A percentile compares a stretch with the other conserved stretches of the same genome.
Conservation (phyloP, 2,329 filamentous ascomycete genomes). For the Plectosphaerella plurivora region DNA sequence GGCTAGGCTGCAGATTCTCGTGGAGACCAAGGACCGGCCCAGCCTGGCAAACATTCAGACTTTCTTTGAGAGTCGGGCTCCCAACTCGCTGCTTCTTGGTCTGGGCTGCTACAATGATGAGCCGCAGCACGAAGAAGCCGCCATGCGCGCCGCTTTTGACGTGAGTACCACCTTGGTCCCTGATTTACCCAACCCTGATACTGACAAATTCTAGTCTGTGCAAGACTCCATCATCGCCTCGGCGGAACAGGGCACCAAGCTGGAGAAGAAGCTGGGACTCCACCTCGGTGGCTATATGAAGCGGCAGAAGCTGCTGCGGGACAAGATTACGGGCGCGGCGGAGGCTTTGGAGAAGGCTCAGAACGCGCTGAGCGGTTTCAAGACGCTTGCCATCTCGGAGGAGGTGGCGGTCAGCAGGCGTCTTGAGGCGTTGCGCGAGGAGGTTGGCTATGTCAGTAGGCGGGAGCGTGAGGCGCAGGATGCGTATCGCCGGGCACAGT, state of each 20-base stretch:
- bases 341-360: slow-evolving; percentile 70
- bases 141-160: slow-evolving; percentile 70
- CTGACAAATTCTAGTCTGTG: slow-evolving; percentile 46
- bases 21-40: slow-evolving; percentile 56
- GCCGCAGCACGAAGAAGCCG: slow-evolving; percentile 59
- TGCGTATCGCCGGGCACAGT: slow-evolving; percentile 68
- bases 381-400: slow-evolving; percentile 73
- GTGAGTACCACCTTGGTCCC: slow-evolving; percentile 38
- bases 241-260: slow-evolving; percentile 77
- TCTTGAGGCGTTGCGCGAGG: slow-evolving; percentile 71
- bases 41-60: slow-evolving; percentile 46
- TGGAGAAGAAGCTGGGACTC: slow-evolving; percentile 88
- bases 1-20: slow-evolving; percentile 71
- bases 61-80: slow-evolving; percentile 49
- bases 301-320: slow-evolving; percentile 72
- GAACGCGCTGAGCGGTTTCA: slow-evolving; percentile 68
- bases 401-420: slow-evolving; percentile 69
- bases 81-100: slow-evolving; percentile 64
- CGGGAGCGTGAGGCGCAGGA: slow-evolving; percentile 91
- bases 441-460: slow-evolving; percentile 74
- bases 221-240: slow-evolving; percentile 69
- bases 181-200: neutral
- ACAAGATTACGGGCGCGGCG: slow-evolving; percentile 74
- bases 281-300: slow-evolving; percentile 89
- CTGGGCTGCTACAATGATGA: slow-evolving; percentile 77